Conservation (phyloP, 2,329 filamentous ascomycete genomes). For the Penicillium sp. region DNA sequence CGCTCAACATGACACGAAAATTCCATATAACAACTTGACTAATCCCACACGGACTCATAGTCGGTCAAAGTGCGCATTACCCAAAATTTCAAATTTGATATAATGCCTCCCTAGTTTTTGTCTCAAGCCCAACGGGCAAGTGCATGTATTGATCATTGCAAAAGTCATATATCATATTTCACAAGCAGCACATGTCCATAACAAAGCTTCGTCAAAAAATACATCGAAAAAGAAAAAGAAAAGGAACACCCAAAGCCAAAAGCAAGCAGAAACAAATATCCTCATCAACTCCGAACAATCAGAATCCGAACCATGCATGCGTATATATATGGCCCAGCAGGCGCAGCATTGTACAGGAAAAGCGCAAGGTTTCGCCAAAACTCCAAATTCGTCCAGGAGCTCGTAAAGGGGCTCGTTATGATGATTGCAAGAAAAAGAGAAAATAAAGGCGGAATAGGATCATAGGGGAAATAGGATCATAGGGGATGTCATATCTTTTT, state of each 20-base stretch:
- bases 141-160: background rate
- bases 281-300: background rate
- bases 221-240: background rate
- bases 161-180: background rate
- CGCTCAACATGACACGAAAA: background rate
- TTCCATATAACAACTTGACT: background rate
- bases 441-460: background rate
- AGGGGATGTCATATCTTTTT: slow-evolving; percentile 11
- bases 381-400: background rate
- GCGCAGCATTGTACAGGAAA: background rate
- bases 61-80: background rate
- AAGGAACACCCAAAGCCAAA: background rate
- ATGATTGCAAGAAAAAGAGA: background rate
- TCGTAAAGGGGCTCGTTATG: background rate
- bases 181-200: background rate
- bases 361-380: background rate
- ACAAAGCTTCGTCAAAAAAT: background rate
- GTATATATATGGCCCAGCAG: background rate
- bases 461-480: background rate
- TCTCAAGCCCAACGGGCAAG: background rate
- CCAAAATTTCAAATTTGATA: background rate
- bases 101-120: background rate
- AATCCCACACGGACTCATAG: background rate
- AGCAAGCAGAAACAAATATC: background rate
- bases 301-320: background rate